Conservation (phyloP, 352 stramenopile genomes). For the Phytophthora pini region DNA sequence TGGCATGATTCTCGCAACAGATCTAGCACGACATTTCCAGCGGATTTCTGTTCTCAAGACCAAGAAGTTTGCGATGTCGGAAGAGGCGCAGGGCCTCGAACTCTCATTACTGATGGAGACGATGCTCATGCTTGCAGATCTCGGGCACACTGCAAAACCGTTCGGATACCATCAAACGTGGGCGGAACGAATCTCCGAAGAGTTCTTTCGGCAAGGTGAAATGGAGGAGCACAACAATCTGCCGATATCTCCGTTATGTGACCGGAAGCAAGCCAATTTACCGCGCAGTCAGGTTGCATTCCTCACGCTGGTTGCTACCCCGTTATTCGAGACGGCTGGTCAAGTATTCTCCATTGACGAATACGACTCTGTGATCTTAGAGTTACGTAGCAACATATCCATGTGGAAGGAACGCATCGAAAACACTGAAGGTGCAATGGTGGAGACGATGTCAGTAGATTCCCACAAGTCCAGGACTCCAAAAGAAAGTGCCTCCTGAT, state of each 20-base stretch:
- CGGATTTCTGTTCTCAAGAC: slow-evolving; percentile 79
- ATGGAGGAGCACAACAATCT: slow-evolving; percentile 61
- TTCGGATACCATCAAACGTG: slow-evolving; percentile 68
- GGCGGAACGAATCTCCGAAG: slow-evolving; percentile 69
- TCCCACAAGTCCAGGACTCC: slow-evolving; percentile 28
- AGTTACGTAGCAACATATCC: slow-evolving; percentile 59
- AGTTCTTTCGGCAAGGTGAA: slow-evolving; percentile 75
- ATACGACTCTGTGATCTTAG: slow-evolving; percentile 55
- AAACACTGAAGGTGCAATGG: slow-evolving; percentile 22
- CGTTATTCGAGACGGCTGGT: slow-evolving; percentile 65
- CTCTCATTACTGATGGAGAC: slow-evolving; percentile 79
- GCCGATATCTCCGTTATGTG: slow-evolving; percentile 64
- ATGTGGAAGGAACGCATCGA: slow-evolving; percentile 60
- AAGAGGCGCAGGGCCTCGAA: slow-evolving; percentile 56
- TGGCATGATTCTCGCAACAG: slow-evolving; percentile 79
- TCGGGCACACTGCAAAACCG: slow-evolving; percentile 71
- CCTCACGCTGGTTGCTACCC: slow-evolving; percentile 66
- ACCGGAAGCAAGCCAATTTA: slow-evolving; percentile 65
- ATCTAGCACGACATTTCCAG: slow-evolving; percentile 75
- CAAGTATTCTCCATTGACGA: slow-evolving; percentile 71
- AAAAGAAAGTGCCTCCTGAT: slow-evolving; percentile 9
- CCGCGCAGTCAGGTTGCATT: slow-evolving; percentile 72
- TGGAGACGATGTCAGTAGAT: slow-evolving; percentile 42
- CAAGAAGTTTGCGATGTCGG: slow-evolving; percentile 61
- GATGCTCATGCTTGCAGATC: slow-evolving; percentile 70